Base-by-base conservation (phyloP, 1,284 basidiomycete species). In the Farysia itapuensis region DNA sequence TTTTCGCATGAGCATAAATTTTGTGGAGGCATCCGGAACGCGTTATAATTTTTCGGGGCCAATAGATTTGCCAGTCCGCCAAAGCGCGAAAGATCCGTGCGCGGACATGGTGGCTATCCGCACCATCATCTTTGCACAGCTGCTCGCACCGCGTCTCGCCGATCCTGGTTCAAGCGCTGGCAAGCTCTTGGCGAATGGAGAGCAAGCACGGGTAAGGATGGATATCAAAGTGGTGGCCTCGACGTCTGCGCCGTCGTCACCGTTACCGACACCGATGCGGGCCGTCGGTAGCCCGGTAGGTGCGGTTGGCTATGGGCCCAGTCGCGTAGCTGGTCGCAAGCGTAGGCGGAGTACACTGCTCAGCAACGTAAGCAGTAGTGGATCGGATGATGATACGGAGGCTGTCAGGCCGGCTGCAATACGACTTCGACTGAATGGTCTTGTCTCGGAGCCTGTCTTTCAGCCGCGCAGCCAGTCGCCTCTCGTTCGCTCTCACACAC, bases 351-450 rank as follows among this genome's bases (percentile, higher is more conserved):
- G 47, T 23, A 51, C 54, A 4, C 38, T 56, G 0, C 36, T 35
- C 18, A 58, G 40, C 15, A 33, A 11, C 31, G 11, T 33, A 9
- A 33, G 31, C 31, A 11, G 8, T 18, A 33, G 31, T n/a, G n/a
- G n/a, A 9, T 58, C 54, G 39, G 54, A 58, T 4, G 39, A 58
- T 4, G 54, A 58, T 19, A 26, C 20, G 8, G 51, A 41, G 6
- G 19, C 38, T 6, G 39, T 33, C 6, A 38, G 35, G 11, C 54
- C 26, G n/a, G n/a, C 54, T 4, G 44, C 43, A 12, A 42, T 58
- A 8, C 16, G 54, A 8, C 22, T 58, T 11, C 31, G 47, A 4
- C 23, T 58, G n/a, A 47, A 47, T 4, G 46, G 47, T 29, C 51
- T 50, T 13, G 47, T 51, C 1, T 43, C 43, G 3, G 51, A 54